Evolutionary conservation across 257 asterid genomes (phyloP).

Genomic region (Nicotiana knightiana): DNA sequence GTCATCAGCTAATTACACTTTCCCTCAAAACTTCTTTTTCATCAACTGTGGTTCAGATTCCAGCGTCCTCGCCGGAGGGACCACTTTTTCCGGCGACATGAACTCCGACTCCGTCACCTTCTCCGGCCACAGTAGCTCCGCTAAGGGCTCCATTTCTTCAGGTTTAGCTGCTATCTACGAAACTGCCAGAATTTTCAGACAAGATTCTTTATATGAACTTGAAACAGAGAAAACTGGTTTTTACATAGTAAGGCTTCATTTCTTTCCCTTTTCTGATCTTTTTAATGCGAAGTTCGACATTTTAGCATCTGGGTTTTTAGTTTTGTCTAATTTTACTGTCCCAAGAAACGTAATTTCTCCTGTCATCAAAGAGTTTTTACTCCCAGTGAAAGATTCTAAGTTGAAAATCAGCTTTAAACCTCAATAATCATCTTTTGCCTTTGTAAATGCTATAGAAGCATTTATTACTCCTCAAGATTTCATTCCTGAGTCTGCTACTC

Average conservation of each 20-base stretch:
- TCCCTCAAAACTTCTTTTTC: constrained; percentile 33
- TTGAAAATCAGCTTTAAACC: constrained; percentile 36
- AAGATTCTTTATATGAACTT: constrained; percentile 29
- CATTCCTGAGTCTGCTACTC: constrained; percentile 1
- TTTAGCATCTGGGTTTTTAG: constrained; percentile 20
- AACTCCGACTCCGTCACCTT: not conserved
- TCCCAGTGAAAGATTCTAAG: constrained; percentile 14
- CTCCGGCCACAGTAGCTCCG: not conserved
- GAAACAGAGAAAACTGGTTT: constrained; percentile 19
- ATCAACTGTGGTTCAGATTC: constrained; percentile 53
- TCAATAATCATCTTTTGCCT: constrained; percentile 29
- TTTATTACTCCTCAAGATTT: constrained; percentile 33
- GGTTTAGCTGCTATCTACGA: constrained; percentile 13
- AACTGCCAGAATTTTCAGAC: constrained; percentile 43
- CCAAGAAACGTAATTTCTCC: constrained; percentile 10
- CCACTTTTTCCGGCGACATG: constrained; percentile 29
- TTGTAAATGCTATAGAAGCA: constrained; percentile 52
- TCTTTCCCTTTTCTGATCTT: constrained; percentile 24
- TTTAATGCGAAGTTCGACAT: constrained; percentile 31
- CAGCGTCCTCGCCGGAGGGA: not conserved
- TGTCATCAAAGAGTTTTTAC: constrained; percentile 35
- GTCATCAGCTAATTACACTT: constrained; percentile 2
- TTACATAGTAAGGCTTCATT: constrained; percentile 51
- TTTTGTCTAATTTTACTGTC: constrained; percentile 34
- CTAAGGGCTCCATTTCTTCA: not conserved